Conservation (phyloP, 2,329 filamentous ascomycete species). For the Aspergillaceae sp. region DNA sequence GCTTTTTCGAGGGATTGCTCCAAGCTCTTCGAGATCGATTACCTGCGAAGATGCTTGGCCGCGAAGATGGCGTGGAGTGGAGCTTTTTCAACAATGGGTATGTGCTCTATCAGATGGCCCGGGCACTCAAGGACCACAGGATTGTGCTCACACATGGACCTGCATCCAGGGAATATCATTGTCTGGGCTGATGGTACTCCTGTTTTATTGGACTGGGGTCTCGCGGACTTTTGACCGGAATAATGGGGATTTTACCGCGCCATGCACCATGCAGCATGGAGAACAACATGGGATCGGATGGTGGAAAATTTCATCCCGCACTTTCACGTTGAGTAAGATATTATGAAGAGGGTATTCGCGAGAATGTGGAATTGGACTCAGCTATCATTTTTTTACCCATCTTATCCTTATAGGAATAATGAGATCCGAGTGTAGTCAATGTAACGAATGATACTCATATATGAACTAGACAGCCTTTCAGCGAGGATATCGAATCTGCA, state of each 20-base stretch:
- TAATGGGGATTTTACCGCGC: conserved; percentile 17
- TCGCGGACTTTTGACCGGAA: conserved; percentile 18
- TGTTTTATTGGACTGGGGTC: conserved; percentile 19
- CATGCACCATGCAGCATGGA: conserved; percentile 5
- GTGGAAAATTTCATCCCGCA: conserved; percentile 14
- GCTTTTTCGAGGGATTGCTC: conserved; percentile 9
- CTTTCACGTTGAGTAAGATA: conserved; percentile 11
- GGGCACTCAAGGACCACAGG: conserved; percentile 9
- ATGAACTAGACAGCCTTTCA: too few species aligned
- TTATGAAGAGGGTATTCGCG: conserved; percentile 8
- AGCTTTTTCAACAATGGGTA: conserved; percentile 9
- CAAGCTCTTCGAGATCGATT: conserved; percentile 9
- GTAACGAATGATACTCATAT: too few species aligned
- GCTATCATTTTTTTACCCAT: too few species aligned
- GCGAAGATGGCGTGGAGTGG: conserved; percentile 6
- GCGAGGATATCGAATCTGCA: too few species aligned
- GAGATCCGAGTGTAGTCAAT: too few species aligned
- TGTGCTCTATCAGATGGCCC: conserved; percentile 10
- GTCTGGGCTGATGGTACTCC: conserved; percentile 13
- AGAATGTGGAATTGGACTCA: neutral
- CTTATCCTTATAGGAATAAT: too few species aligned
- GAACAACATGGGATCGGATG: conserved; percentile 11
- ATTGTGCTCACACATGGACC: conserved; percentile 19
- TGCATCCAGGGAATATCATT: conserved; percentile 19
- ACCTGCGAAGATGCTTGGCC: conserved; percentile 1